phyloP scores from a whole-genome alignment of 495 filamentous ascomycete species.

The Baudoinia panamericana region DNA sequence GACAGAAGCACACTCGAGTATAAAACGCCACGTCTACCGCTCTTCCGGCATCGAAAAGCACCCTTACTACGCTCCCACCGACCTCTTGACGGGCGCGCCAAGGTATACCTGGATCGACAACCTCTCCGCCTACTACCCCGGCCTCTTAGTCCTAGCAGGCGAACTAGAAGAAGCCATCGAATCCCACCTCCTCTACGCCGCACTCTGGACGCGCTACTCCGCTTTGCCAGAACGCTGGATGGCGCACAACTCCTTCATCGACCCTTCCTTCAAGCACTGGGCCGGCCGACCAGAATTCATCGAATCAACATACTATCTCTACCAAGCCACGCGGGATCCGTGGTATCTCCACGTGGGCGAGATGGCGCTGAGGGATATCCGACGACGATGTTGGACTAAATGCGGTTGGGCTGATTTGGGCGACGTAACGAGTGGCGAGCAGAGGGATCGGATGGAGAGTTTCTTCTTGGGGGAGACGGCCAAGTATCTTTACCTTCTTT shows the following conservation, averaged over 20 bases:
- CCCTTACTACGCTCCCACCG: conserved; percentile 83
- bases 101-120: conserved; percentile 91
- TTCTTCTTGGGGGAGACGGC: conserved; percentile 95
- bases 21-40: conserved; percentile 71
- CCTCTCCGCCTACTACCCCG: conserved; percentile 86
- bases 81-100: conserved; percentile 68
- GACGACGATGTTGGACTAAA: conserved; percentile 76
- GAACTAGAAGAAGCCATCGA: conserved; percentile 81
- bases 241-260: conserved; percentile 63
- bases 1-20: conserved; percentile 70
- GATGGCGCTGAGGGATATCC: conserved; percentile 84
- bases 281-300: conserved; percentile 90
- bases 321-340: conserved; percentile 82
- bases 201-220: conserved; percentile 85
- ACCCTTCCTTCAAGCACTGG: conserved; percentile 84
- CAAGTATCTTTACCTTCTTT: conserved; percentile 87
- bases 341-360: conserved; percentile 95
- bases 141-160: conserved; percentile 73
- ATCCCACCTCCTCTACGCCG: conserved; percentile 77
- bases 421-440: conserved; percentile 77
- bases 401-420: conserved; percentile 96
- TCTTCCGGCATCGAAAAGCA: conserved; percentile 51
- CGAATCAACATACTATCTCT: conserved; percentile 88
- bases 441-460: conserved; percentile 91
- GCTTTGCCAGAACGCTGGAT: conserved; percentile 83